Evolutionary conservation across 768 basidiomycete species (phyloP).

Genomic region (Calocera cornea): DNA sequence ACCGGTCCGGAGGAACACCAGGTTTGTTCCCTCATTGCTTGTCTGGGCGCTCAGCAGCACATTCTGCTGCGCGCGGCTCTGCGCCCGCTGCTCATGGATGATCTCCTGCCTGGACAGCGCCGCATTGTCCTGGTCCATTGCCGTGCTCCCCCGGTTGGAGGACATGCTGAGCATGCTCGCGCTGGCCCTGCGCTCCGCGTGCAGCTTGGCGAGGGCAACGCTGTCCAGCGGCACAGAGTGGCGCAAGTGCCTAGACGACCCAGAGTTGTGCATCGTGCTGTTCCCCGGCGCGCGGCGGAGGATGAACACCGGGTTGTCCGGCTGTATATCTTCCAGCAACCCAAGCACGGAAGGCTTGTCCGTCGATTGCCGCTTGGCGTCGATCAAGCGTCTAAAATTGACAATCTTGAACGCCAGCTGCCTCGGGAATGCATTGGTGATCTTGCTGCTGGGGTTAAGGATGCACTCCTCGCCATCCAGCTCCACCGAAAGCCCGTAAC

Average conservation of each 20-base stretch:
- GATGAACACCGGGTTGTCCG: slow-evolving; percentile 80
- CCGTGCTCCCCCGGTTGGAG: slow-evolving; percentile 8
- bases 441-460: slow-evolving; percentile 66
- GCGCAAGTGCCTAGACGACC: slow-evolving; percentile 43
- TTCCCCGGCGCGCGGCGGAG: slow-evolving; percentile 72
- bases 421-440: slow-evolving; percentile 67
- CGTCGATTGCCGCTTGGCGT: slow-evolving; percentile 70
- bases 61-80: slow-evolving; percentile 69
- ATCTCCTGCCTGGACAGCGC: slow-evolving; percentile 66
- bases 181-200: slow-evolving; percentile 39
- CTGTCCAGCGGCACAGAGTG: slow-evolving; percentile 72
- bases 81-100: slow-evolving; percentile 84
- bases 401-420: slow-evolving; percentile 58
- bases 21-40: slow-evolving; percentile 80
- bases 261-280: slow-evolving; percentile 34
- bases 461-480: slow-evolving; percentile 47
- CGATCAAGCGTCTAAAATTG: slow-evolving; percentile 40
- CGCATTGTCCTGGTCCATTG: slow-evolving; percentile 7
- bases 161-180: slow-evolving; percentile 9
- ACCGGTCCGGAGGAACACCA: slow-evolving; percentile 74
- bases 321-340: slow-evolving; percentile 53
- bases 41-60: slow-evolving; percentile 74
- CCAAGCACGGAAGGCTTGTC: slow-evolving; percentile 67
- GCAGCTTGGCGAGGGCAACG: slow-evolving; percentile 58
- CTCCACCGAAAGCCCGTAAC: slow-evolving; percentile 59